Conservation (phyloP, 2,329 filamentous ascomycete genomes). For the Conoideocrella luteorostrata region DNA sequence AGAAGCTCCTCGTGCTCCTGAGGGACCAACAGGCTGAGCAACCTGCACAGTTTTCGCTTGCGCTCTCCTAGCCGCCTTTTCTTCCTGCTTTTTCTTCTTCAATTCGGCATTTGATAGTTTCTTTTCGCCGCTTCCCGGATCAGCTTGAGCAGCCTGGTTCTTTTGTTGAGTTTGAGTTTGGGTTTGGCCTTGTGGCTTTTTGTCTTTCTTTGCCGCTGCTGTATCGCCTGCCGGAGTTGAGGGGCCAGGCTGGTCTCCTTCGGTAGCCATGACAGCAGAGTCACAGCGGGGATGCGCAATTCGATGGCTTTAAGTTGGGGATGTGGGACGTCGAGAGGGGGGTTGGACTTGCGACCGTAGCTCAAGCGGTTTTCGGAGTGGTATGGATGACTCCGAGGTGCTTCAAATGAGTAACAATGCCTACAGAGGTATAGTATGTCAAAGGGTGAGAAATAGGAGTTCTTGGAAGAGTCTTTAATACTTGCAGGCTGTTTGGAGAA, state of each 20-base stretch:
- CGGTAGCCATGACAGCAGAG: conserved; percentile 23
- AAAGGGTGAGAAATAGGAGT: too few species aligned
- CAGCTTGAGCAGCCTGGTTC: conserved; percentile 10
- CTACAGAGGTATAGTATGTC: too few species aligned
- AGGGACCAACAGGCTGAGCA: conserved; percentile 23
- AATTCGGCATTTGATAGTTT: conserved; percentile 71
- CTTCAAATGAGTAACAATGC: too few species aligned
- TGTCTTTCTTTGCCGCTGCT: conserved; percentile 18
- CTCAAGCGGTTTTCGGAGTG: too few species aligned
- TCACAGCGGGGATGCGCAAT: conserved; percentile 4
- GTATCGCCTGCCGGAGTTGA: conserved; percentile 19
- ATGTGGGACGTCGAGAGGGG: not conserved
- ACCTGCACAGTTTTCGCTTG: conserved; percentile 55
- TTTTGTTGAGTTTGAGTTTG: conserved; percentile 16
- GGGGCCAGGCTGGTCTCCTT: conserved; percentile 24
- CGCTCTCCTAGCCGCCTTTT: conserved; percentile 81
- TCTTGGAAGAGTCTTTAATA: not conserved
- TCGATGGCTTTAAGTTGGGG: not conserved
- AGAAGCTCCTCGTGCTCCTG: conserved; percentile 22
- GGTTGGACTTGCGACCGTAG: not conserved
- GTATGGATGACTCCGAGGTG: too few species aligned
- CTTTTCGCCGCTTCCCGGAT: conserved; percentile 28
- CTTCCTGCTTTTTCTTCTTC: conserved; percentile 84
- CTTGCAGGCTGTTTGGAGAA: conserved; percentile 9
- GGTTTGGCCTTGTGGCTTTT: conserved; percentile 17